Evolutionary conservation across 768 basidiomycete genomes (phyloP).

Genomic region (Macrolepiota dolichaula): DNA sequence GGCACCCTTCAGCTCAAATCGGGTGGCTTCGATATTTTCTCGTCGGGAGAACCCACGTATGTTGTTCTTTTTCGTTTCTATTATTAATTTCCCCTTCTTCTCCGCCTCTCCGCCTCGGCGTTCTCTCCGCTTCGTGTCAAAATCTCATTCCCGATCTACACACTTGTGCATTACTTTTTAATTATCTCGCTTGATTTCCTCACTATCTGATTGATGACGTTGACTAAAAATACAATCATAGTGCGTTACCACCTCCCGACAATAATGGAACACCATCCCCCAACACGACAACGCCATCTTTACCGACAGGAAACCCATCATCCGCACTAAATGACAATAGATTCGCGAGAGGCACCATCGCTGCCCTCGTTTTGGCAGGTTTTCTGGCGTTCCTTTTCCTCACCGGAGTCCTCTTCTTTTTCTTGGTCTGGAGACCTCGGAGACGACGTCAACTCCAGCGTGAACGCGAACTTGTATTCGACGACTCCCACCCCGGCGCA

Average conservation of each 20-base stretch:
- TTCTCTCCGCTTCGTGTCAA: conserved; percentile 14
- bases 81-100: not conserved
- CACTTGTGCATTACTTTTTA: not conserved
- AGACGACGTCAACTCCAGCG: conserved; percentile 22
- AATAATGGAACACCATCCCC: conserved; percentile 6
- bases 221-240: conserved; percentile 4
- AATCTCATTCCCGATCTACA: not conserved
- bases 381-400: conserved; percentile 48
- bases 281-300: conserved; percentile 15
- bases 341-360: conserved; percentile 55
- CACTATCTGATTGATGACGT: not conserved
- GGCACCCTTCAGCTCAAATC: conserved; percentile 48
- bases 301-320: conserved; percentile 16
- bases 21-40: conserved; percentile 47
- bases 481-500: not conserved
- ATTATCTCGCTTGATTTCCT: not conserved
- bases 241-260: conserved; percentile 3
- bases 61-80: conserved; percentile 9
- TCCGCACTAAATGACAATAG: not conserved
- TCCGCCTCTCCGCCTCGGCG: conserved; percentile 13
- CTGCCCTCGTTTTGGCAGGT: conserved; percentile 59
- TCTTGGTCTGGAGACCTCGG: conserved; percentile 47
- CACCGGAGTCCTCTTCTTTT: conserved; percentile 36
- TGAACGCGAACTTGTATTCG: conserved; percentile 9
- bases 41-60: conserved; percentile 24